Base-by-base conservation (phyloP, 257 asterid genomes). In the Thymus quinquecostatus region DNA sequence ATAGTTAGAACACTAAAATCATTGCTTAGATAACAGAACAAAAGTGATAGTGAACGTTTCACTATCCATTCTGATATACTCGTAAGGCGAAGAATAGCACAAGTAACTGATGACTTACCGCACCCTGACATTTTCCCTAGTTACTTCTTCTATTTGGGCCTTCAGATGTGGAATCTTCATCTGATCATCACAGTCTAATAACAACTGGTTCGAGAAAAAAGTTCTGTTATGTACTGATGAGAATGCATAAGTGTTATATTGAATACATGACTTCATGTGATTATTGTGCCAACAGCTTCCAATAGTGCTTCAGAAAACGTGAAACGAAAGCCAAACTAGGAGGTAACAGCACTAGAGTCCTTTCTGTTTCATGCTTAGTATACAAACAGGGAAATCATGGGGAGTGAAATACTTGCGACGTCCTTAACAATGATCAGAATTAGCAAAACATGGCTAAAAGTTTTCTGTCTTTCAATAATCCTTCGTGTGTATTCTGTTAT, bases 151-250 rank as follows among this genome's bases (percentile, higher is more conserved):
- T 70, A 83, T 82, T 10, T 55, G 43, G 30, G 70, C 78, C 80
- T 77, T 82, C 60, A 85, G 74, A 63, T 64, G 82, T 14, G 91
- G 94, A 45, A 85, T 69, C 84, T 79, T 83, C 77, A 81, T 78
- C 33, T 78, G 84, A 68, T 85, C 94, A 61, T 85, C 80, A 57
- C 75, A 81, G 72, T 85, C 90, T 68, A 87, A 56, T 32, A 87
- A 74, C 78, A 83, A 53, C 87, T 86, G 84, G 55, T 47, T 61
- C 28, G 49, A 58, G 33, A 56, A 71, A 49, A 21, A 21, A 21
- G 21, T 21, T 21, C 0, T 21, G 21, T 21, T 21, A 21, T 21
- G 21, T 21, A 21, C 21, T 21, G 21, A 21, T 21, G 21, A 21
- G 21, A 21, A 21, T 21, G 21, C 21, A 21, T 21, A 21, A 21